Percentiles rank a stretch among this genome's conserved stretches.
Evolutionary conservation across 495 filamentous ascomycete species (phyloP).

Genomic region (Letharia columbiana): DNA sequence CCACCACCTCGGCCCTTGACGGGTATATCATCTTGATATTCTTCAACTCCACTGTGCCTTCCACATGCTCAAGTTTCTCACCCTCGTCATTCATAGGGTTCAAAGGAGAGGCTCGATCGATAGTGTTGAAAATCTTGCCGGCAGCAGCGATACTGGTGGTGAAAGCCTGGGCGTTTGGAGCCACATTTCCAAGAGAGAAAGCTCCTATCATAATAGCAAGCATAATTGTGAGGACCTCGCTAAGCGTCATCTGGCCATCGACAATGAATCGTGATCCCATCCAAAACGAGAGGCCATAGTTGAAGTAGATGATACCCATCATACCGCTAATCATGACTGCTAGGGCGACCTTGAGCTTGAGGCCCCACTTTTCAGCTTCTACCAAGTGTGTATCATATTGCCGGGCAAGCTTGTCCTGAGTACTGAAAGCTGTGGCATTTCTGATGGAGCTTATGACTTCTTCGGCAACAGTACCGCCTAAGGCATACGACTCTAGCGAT

Average conservation of each 20-base stretch:
- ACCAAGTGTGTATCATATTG: conserved; percentile 72
- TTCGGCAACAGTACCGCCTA: conserved; percentile 82
- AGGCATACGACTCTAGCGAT: conserved; percentile 67
- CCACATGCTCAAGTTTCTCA: conserved; percentile 56
- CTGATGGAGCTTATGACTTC: conserved; percentile 92
- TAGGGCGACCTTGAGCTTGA: conserved; percentile 60
- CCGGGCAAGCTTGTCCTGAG: conserved; percentile 75
- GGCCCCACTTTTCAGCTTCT: conserved; percentile 66
- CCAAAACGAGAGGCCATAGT: conserved; percentile 93
- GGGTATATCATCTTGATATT: conserved; percentile 90
- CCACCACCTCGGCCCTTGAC: conserved; percentile 76
- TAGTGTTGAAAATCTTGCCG: conserved; percentile 83
- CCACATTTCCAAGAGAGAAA: conserved; percentile 81
- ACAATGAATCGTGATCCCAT: conserved; percentile 78
- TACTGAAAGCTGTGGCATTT: conserved; percentile 88
- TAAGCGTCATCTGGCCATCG: conserved; percentile 48
- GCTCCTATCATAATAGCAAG: conserved; percentile 87
- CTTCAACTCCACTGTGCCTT: conserved; percentile 73
- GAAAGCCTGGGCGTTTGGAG: conserved; percentile 78
- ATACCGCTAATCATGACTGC: conserved; percentile 72
- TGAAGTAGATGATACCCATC: conserved; percentile 76
- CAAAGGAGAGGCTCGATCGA: conserved; percentile 81
- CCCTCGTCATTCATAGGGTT: conserved; percentile 70
- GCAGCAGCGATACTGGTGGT: conserved; percentile 74
- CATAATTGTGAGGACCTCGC: conserved; percentile 64